These are phyloP conservation scores for Cytospora chrysosperma DNA, from an alignment of 2,329 filamentous ascomycete genomes.

Conservation along the genomic window DNA sequence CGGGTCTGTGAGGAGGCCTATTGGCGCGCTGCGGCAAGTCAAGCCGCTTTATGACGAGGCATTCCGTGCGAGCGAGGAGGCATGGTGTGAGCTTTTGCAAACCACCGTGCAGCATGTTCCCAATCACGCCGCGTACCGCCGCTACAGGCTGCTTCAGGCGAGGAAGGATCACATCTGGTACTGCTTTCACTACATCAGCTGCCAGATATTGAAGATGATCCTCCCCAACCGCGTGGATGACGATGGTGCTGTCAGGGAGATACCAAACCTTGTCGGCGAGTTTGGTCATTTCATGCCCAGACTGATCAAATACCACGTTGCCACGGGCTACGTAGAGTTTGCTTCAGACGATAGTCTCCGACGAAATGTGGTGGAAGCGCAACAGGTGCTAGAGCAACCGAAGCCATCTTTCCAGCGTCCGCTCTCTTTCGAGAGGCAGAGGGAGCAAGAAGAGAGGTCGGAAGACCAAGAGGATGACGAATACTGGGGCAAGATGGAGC, in stretches of 20 bases:
- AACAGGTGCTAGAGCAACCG: neutral
- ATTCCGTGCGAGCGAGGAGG: constrained; percentile 28
- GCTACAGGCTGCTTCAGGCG: constrained; percentile 31
- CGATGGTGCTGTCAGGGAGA: constrained; percentile 26
- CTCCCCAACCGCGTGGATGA: constrained; percentile 22
- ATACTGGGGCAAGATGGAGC: no score
- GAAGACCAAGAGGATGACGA: neutral
- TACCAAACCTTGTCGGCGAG: constrained; percentile 47
- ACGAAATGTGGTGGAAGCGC: neutral
- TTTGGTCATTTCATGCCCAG: constrained; percentile 47
- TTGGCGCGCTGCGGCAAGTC: constrained; percentile 33
- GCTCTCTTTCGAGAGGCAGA: no score
- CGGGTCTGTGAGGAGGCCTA: constrained; percentile 18
- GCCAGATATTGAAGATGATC: constrained; percentile 27
- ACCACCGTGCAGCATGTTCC: constrained; percentile 29
- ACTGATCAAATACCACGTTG: constrained; percentile 36
- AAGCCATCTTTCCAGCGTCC: neutral
- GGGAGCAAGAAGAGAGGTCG: neutral
- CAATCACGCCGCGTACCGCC: constrained; percentile 20
- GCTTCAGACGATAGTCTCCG: constrained; percentile 16
- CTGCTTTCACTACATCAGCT: constrained; percentile 32
- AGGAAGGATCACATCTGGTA: constrained; percentile 36
- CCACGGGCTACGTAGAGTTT: constrained; percentile 39
- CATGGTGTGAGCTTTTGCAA: constrained; percentile 25
- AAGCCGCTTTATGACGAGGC: constrained; percentile 30